These are phyloP conservation scores for Cetradonia linearis DNA, from an alignment of 495 filamentous ascomycete genomes.

Conservation along the genomic window DNA sequence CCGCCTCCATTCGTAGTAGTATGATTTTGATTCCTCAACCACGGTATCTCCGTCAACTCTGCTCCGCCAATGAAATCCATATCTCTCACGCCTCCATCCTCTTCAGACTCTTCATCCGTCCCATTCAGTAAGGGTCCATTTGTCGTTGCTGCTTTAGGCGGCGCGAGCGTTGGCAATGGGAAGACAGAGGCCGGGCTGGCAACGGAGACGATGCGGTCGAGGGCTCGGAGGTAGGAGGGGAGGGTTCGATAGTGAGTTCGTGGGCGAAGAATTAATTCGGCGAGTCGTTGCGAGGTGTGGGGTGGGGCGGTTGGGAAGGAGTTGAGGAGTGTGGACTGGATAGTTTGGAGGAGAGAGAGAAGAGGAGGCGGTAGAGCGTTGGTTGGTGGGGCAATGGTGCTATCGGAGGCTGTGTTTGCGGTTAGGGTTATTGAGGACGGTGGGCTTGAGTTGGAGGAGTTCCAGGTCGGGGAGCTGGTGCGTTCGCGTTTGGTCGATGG, in stretches of 20 bases:
- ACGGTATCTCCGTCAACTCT: slow-evolving; percentile 85
- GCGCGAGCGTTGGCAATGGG: slow-evolving; percentile 59
- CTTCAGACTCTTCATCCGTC: slow-evolving; percentile 15
- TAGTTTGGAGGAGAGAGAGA: slow-evolving; percentile 50
- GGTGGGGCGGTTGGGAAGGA: slow-evolving; percentile 70
- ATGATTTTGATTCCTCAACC: slow-evolving; percentile 47
- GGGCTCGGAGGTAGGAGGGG: slow-evolving; percentile 74
- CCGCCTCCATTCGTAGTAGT: slow-evolving; percentile 29
- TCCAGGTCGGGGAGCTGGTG: slow-evolving; percentile 36
- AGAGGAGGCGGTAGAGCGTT: slow-evolving; percentile 53
- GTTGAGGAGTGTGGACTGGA: slow-evolving; percentile 53
- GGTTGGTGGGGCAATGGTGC: slow-evolving; percentile 25
- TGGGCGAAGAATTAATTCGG: slow-evolving; percentile 78
- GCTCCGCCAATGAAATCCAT: slow-evolving; percentile 89
- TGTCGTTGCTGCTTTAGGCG: slow-evolving; percentile 32
- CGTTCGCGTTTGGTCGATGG: slow-evolving; percentile 29
- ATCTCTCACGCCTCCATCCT: slow-evolving; percentile 33
- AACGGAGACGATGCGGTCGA: slow-evolving; percentile 86
- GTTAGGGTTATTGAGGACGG: slow-evolving; percentile 32
- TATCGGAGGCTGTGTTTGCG: slow-evolving; percentile 21
- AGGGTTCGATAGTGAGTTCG: slow-evolving; percentile 69
- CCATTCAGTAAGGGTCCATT: slow-evolving; percentile 33
- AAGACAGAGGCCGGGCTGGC: slow-evolving; percentile 73
- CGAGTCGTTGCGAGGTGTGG: slow-evolving; percentile 84
- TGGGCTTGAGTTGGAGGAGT: slow-evolving; percentile 32